phyloP scores from a whole-genome alignment of 768 basidiomycete species.

The Podaxis sp. region DNA sequence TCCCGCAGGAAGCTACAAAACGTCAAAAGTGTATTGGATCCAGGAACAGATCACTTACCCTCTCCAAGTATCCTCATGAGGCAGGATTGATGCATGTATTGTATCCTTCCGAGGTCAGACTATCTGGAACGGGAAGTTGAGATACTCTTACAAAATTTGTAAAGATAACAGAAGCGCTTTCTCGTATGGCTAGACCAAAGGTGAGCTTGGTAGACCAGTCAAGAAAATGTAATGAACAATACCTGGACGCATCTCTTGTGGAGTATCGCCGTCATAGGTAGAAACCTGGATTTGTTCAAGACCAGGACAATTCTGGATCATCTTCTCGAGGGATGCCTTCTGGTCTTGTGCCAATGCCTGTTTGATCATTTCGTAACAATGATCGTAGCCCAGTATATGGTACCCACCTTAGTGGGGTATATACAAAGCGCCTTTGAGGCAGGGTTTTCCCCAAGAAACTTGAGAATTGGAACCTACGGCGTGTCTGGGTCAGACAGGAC shows the following conservation, averaged over 20 bases:
- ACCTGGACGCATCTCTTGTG: conserved; percentile 66
- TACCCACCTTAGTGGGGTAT: conserved; percentile 80
- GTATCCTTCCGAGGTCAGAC: conserved; percentile 56
- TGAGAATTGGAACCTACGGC: conserved; percentile 67
- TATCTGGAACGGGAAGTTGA: not conserved
- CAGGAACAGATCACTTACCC: conserved; percentile 36
- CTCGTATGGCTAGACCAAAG: conserved; percentile 57
- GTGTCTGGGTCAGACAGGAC: not conserved
- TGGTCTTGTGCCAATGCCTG: conserved; percentile 92
- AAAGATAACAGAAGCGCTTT: conserved; percentile 76
- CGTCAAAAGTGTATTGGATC: conserved; percentile 11
- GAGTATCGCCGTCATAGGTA: conserved; percentile 90
- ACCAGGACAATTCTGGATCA: conserved; percentile 59
- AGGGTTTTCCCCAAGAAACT: conserved; percentile 59
- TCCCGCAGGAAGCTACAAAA: conserved; percentile 67
- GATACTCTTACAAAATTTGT: conserved; percentile 77
- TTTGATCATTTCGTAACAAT: not conserved
- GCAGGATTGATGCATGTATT: conserved; percentile 82
- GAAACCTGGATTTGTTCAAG: conserved; percentile 67
- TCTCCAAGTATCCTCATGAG: conserved; percentile 84
- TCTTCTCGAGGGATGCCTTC: conserved; percentile 62
- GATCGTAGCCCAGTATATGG: not conserved
- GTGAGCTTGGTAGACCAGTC: not conserved
- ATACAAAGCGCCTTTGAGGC: conserved; percentile 76
- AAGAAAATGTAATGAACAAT: conserved; percentile 25